phyloP scores from a whole-genome alignment of 345 rosid genomes.

The Salix dunnii region DNA sequence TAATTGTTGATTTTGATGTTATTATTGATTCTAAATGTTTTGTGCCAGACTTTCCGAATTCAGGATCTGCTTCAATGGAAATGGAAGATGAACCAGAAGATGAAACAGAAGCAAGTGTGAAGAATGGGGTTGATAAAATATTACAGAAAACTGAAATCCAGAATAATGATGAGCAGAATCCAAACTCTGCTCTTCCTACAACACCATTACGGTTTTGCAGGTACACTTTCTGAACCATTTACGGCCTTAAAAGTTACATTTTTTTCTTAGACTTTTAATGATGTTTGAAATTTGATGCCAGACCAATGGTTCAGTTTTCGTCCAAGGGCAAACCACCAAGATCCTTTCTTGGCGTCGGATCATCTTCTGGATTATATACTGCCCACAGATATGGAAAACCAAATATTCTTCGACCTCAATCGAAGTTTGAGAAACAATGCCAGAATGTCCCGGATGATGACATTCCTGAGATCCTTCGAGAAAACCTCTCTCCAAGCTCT shows the following conservation, averaged over 20 bases:
- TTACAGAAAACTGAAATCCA: conserved; percentile 40
- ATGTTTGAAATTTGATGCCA: conserved; percentile 27
- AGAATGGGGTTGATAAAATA: conserved; percentile 25
- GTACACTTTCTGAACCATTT: conserved; percentile 27
- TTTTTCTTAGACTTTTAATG: conserved; percentile 7
- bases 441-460: conserved; percentile 46
- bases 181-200: conserved; percentile 49
- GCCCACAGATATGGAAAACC: conserved; percentile 43
- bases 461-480: conserved; percentile 63
- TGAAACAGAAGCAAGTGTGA: conserved; percentile 53
- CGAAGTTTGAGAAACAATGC: conserved; percentile 48
- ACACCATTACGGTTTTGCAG: conserved; percentile 80
- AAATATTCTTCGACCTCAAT: conserved; percentile 35
- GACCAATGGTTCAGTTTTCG: conserved; percentile 62
- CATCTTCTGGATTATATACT: conserved; percentile 34
- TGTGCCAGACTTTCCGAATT: conserved; percentile 1
- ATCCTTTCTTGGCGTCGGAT: conserved; percentile 47
- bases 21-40: background rate
- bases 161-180: conserved; percentile 54
- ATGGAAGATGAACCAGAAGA: conserved; percentile 51
- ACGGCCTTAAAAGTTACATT: background rate
- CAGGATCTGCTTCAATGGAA: conserved; percentile 57
- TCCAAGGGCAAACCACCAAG: conserved; percentile 65
- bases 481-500: conserved; percentile 39
- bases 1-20: background rate